A percentile compares a stretch with the other conserved stretches of the same genome.
phyloP scores from a whole-genome alignment of 225 moss, liverwort and hornwort genomes.

The Straminergon stramineum region DNA sequence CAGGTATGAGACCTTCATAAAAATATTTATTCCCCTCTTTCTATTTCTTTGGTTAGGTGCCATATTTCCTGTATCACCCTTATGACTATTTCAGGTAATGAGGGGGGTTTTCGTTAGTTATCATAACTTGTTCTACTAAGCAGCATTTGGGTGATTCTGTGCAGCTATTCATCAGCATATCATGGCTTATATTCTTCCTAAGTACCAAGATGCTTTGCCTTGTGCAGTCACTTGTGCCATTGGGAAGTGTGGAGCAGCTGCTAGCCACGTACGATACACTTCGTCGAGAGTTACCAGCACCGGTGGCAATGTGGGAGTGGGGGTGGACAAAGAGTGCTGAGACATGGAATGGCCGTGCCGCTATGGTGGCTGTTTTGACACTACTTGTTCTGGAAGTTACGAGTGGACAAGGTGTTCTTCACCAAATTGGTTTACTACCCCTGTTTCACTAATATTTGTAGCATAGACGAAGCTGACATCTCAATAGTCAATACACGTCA shows the following conservation, averaged over 20 bases:
- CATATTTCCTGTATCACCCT: neutral
- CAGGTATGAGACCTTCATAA: slow-evolving; percentile 41
- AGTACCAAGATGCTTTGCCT: neutral
- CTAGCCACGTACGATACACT: slow-evolving; percentile 91
- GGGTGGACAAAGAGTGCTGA: slow-evolving; percentile 99
- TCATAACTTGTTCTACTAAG: neutral
- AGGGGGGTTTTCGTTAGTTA: neutral
- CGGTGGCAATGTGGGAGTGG: slow-evolving; percentile 96
- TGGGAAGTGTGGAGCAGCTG: slow-evolving; percentile 88
- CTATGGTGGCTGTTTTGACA: slow-evolving; percentile 86
- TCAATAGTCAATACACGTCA: neutral
- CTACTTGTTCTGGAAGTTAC: slow-evolving; percentile 85
- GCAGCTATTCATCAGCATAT: neutral
- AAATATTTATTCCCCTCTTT: neutral
- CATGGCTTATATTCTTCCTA: neutral
- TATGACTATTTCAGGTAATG: neutral
- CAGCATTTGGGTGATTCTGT: neutral
- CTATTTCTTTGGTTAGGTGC: neutral
- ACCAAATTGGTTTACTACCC: slow-evolving; percentile 86
- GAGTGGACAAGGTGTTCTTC: slow-evolving; percentile 88
- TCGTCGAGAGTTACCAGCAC: slow-evolving; percentile 89
- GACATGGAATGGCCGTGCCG: slow-evolving; percentile 96
- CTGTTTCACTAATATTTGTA: slow-evolving; percentile 38
- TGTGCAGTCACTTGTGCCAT: slow-evolving; percentile 87
- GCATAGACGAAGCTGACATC: slow-evolving; percentile 8